Conservation (phyloP, 176 grass and related monocot genomes). For the Oryza meridionalis region DNA sequence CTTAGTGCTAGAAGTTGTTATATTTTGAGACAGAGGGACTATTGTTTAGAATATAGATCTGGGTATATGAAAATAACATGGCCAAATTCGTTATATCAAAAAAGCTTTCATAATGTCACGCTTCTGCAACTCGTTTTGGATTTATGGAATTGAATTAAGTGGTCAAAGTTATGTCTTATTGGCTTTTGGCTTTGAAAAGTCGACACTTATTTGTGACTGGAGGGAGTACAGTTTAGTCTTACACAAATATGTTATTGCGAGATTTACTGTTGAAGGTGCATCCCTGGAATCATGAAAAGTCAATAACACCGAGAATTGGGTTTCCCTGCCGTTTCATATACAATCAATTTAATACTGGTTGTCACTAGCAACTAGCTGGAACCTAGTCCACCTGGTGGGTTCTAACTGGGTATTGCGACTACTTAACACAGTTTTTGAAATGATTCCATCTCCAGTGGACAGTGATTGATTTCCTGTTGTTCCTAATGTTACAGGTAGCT, state of each 20-base stretch:
- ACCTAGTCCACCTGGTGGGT: neutral
- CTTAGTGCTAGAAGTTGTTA: too few relatives aligned
- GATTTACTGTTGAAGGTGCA: neutral
- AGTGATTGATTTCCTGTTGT: conserved; percentile 33
- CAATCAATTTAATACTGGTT: neutral
- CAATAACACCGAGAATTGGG: neutral
- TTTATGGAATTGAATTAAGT: too few relatives aligned
- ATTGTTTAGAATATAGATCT: too few relatives aligned
- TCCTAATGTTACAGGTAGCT: conserved; percentile 58
- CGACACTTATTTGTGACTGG: too few relatives aligned
- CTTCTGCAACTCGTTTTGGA: too few relatives aligned
- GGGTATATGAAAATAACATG: too few relatives aligned
- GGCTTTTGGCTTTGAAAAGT: too few relatives aligned
- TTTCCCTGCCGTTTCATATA: neutral
- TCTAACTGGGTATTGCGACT: neutral
- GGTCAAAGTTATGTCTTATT: too few relatives aligned
- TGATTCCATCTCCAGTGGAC: neutral
- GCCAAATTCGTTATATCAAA: too few relatives aligned
- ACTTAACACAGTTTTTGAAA: neutral
- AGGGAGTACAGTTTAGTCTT: neutral
- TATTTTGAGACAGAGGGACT: too few relatives aligned
- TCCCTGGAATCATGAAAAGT: neutral
- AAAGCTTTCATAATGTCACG: too few relatives aligned
- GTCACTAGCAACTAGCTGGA: neutral
- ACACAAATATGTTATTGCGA: neutral